phyloP scores from a whole-genome alignment of 176 grass and related monocot genomes.

The Chrysopogon serrulatus region DNA sequence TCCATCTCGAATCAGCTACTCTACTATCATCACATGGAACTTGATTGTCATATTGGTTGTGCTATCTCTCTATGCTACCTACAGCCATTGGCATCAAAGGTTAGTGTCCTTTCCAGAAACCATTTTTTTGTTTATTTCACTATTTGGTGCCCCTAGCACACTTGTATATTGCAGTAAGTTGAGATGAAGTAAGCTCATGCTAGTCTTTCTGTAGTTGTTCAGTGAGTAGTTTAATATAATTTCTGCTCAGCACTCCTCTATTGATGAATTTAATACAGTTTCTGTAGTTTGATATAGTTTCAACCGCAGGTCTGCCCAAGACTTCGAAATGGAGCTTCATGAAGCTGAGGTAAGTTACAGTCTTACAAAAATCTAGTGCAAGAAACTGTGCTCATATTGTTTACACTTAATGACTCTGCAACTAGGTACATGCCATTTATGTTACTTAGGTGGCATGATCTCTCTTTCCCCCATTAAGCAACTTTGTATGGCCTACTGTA shows the following conservation, averaged over 20 bases:
- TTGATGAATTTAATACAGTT: no score
- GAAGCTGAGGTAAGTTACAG: conserved; percentile 25
- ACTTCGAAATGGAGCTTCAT: conserved; percentile 28
- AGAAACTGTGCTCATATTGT: neutral
- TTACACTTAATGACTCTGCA: conserved; percentile 11
- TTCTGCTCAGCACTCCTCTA: neutral
- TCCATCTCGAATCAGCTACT: conserved; percentile 56
- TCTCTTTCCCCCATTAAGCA: neutral
- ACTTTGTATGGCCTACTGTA: neutral
- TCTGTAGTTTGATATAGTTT: no score
- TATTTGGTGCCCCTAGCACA: neutral
- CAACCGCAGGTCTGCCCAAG: conserved; percentile 18
- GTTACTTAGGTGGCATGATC: neutral
- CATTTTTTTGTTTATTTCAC: neutral
- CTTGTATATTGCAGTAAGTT: neutral
- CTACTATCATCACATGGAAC: conserved; percentile 55
- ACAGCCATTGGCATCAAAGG: conserved; percentile 59
- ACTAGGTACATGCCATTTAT: neutral
- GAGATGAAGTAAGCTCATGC: neutral
- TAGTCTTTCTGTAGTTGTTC: neutral
- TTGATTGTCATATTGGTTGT: conserved; percentile 56
- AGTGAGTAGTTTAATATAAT: neutral
- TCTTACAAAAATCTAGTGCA: neutral
- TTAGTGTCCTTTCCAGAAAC: conserved; percentile 7
- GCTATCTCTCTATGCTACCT: conserved; percentile 59